Base-by-base conservation (phyloP, 805 yeast species). In the Lipomyces yamadae region DNA sequence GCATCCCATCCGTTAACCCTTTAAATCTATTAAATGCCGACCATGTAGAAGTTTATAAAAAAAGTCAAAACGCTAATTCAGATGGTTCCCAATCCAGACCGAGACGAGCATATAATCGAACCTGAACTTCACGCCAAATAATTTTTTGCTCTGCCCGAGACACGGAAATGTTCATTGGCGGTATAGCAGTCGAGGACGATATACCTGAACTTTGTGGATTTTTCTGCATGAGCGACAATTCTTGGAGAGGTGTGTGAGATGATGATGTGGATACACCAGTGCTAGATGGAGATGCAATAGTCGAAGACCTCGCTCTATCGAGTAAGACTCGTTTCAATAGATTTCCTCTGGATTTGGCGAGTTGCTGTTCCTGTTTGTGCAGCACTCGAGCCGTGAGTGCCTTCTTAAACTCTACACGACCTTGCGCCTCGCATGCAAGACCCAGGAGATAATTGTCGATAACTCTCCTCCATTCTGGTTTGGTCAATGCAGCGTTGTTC, bases 381-480 rank as follows among this genome's bases (percentile, higher is more conserved):
- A 77, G 72, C 18, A 79, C 69, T 15, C 63, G 64, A 48, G 24
- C 37, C 33, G 24, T 50, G 6, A 63, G 7, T 11, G 66, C 69
- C 50, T 50, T 59, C 59, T 85, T 85, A 74, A 86, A 89, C 72
- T 89, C 92, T 45, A 79, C 78, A 29, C 91, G 81, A 72, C 92
- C 87, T 74, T 89, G 92, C 15, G 88, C 86, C 72, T 88, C 92
- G 58, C 88, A 88, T 3, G 86, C 90, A 37, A 88, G 78, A 73
- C 86, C 87, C 48, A 88, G 76, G 48, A 87, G 72, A 72, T 84
- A 89, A 76, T 88, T 89, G 70, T 89, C 94, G 66, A 89, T 86
- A 34, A 89, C 83, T 73, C 88, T 87, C 71, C 93, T 80, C 91
- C 92, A 88, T 75, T 89, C 90, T 33, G 85, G 84, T 69, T 83